Evolutionary conservation across 2,329 filamentous ascomycete genomes (phyloP), one percentile per base, ranked within the genome.

Genomic region (Chrysosporium keratinophilum): DNA sequence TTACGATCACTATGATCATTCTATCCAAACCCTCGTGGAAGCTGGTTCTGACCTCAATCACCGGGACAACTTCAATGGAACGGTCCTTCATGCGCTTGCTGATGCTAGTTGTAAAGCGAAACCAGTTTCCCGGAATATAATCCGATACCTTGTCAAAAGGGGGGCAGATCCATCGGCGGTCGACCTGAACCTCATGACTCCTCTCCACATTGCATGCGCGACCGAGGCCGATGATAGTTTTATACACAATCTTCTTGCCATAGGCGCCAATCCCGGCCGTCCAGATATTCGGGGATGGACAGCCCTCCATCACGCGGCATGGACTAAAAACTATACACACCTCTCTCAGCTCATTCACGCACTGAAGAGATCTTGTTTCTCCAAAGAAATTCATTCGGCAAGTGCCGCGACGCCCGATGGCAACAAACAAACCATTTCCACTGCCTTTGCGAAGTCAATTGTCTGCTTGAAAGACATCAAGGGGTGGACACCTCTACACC

Each of bases 221-320:
- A 7, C n/a, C 28, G 50, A n/a, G 2, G 17, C 34, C 2, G 39
- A 45, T 14, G 19, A 14, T 45, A 40, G 45, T 52, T 35, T 52
- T 19, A 12, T 10, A 23, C 17, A 14, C 34, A n/a, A n/a, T n/a
- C 31, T 52, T 35, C 14, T 52, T 7, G 41, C 12, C 11, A 23
- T 40, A 5, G 50, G 31, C 9, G 35, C 45, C 23, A 7, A 52
- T 52, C 31, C 34, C 28, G 7, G 40, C 6, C 41, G 20, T 35
- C 50, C 35, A 37, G 50, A 52, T 35, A 20, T 17, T 7, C 50
- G 31, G 28, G 50, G 50, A 20, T 52, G 50, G 40, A 52, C 50
- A 20, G 50, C 50, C 45, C 5, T 52, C 12, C 50, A 52, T 20
- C 45, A 35, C n/a, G 50, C 50, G 4, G 40, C 50, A 15, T 52